Conservation (phyloP, 306 rosid genomes). For the Lathyrus tuberosus region DNA sequence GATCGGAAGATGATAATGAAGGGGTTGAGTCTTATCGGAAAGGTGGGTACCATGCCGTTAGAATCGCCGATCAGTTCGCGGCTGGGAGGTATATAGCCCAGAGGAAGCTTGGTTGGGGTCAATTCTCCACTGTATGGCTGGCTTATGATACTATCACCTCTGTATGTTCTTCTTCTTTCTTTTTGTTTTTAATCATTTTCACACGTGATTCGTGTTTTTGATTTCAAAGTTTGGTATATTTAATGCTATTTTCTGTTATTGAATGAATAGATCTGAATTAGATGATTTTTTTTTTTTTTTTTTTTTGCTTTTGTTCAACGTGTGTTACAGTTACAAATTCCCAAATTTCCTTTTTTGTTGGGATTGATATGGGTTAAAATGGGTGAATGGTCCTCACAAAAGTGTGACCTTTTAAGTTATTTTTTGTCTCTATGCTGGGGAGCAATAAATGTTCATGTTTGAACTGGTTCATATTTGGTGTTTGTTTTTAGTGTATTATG, state of each 20-base stretch:
- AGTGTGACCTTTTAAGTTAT: constrained; percentile 10
- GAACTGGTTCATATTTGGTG: neutral
- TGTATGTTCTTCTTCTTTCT: constrained; percentile 47
- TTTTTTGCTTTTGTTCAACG: constrained; percentile 8
- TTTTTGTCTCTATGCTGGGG: constrained; percentile 37
- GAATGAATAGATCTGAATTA: constrained; percentile 23
- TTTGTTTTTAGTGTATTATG: neutral
- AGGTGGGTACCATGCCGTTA: constrained; percentile 96
- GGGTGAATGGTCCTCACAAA: constrained; percentile 40
- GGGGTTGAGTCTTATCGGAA: constrained; percentile 89
- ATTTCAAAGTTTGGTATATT: neutral
- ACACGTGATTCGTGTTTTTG: constrained; percentile 28
- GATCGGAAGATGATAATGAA: constrained; percentile 95
- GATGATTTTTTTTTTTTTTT: constrained; percentile 24
- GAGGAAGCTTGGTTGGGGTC: constrained; percentile 97
- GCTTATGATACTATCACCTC: constrained; percentile 75
- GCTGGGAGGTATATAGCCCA: constrained; percentile 90
- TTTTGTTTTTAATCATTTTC: constrained; percentile 9
- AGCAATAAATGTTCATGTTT: constrained; percentile 41
- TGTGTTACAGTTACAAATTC: constrained; percentile 23
- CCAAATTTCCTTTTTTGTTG: constrained; percentile 8
- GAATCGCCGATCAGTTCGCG: constrained; percentile 86
- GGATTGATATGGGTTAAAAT: constrained; percentile 11
- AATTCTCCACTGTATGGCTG: constrained; percentile 98
- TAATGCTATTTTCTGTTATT: constrained; percentile 35